These are phyloP conservation scores for Kitagawia praeruptora DNA, from an alignment of 129 eudicot species.

Conservation along the genomic window DNA sequence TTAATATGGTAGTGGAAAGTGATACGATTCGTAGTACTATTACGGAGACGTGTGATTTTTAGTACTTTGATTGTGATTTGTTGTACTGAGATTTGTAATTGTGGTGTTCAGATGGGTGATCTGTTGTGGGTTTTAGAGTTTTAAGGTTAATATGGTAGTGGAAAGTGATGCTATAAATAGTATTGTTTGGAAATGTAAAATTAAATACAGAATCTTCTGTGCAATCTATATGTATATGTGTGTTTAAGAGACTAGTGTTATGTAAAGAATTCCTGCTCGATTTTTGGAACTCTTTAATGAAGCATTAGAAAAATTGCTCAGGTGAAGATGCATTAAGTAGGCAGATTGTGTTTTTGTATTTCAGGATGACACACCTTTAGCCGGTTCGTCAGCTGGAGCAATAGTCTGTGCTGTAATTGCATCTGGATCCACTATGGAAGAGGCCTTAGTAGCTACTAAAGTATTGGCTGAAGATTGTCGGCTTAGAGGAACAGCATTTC, in stretches of 20 bases:
- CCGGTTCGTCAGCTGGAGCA: slow-evolving; percentile 99
- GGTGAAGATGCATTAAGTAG: background rate
- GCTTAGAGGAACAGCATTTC: slow-evolving; percentile 93
- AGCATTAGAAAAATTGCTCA: background rate
- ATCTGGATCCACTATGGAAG: slow-evolving; percentile 90
- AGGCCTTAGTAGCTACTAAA: slow-evolving; percentile 82
- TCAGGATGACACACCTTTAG: slow-evolving; percentile 96
- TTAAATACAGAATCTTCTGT: no score
- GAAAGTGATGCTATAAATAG: background rate
- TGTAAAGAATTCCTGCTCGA: background rate
- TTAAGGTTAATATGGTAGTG: background rate
- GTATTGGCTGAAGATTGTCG: slow-evolving; percentile 85
- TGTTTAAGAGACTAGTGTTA: background rate
- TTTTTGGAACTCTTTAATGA: background rate
- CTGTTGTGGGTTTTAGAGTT: background rate
- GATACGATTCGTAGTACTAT: background rate
- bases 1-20: background rate
- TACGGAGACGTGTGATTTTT: no score
- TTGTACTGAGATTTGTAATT: no score
- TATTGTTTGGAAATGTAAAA: background rate
- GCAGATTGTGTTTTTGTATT: slow-evolving; percentile 13
- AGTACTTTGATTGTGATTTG: no score
- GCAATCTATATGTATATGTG: background rate
- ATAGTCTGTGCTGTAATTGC: slow-evolving; percentile 96
- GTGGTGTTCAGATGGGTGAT: background rate